phyloP scores from a whole-genome alignment of 2,329 filamentous ascomycete species.

The Pseudogymnoascus sp. region DNA sequence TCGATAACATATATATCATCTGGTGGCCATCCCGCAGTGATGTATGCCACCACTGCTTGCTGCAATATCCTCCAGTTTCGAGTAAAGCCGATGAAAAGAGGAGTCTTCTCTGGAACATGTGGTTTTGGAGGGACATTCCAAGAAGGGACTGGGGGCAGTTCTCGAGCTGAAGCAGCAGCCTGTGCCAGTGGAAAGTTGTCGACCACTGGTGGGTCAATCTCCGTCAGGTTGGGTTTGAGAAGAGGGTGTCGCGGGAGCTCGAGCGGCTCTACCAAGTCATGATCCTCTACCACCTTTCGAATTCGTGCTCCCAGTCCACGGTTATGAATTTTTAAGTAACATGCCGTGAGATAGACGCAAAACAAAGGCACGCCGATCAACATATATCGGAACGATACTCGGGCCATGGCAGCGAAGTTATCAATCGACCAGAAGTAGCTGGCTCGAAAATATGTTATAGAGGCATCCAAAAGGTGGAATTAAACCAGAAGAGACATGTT shows the following conservation, averaged over 20 bases:
- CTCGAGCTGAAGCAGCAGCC: constrained; percentile 18
- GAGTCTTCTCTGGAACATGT: constrained; percentile 37
- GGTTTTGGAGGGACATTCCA: constrained; percentile 38
- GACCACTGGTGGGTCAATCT: constrained; percentile 17
- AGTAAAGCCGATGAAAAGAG: constrained; percentile 53
- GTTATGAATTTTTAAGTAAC: neutral
- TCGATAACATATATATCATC: constrained; percentile 48
- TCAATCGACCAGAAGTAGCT: neutral
- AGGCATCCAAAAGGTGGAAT: neutral
- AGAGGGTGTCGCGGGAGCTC: constrained; percentile 19
- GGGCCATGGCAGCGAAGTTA: neutral
- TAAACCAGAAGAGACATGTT: neutral
- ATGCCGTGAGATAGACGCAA: constrained; percentile 3
- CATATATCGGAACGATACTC: constrained; percentile 9
- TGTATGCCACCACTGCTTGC: constrained; percentile 49
- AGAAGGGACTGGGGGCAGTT: constrained; percentile 35
- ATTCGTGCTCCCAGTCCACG: neutral
- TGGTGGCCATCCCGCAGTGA: constrained; percentile 50
- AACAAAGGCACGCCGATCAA: neutral
- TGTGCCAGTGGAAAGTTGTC: constrained; percentile 25
- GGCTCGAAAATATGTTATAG: neutral
- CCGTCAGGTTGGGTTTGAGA: constrained; percentile 10
- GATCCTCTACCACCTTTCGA: neutral
- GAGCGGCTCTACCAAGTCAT: neutral
- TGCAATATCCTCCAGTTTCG: constrained; percentile 47